Percentiles rank a stretch among this genome's conserved stretches.
Conservation (phyloP, 2,329 filamentous ascomycete genomes). For the Claviceps lovelessii region DNA sequence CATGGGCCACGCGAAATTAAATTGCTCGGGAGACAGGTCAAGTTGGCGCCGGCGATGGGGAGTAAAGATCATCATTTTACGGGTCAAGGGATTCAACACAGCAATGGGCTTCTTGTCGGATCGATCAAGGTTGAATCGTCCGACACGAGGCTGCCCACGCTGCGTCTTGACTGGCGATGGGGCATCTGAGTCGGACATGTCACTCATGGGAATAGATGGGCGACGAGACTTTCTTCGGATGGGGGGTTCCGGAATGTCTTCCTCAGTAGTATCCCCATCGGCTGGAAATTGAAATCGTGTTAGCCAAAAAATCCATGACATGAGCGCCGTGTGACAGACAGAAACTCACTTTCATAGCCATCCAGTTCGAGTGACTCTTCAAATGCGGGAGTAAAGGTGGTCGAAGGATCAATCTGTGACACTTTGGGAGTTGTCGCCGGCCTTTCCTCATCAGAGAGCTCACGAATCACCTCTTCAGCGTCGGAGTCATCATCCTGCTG, state of each 20-base stretch:
- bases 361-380: slow-evolving; percentile 31
- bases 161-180: slow-evolving; percentile 31
- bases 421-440: slow-evolving; percentile 27
- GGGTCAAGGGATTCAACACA: slow-evolving; percentile 40
- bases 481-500: slow-evolving; percentile 24
- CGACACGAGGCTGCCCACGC: slow-evolving; percentile 38
- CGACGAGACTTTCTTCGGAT: slow-evolving; percentile 34
- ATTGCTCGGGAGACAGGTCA: slow-evolving; percentile 41
- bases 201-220: slow-evolving; percentile 21
- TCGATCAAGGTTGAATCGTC: slow-evolving; percentile 39
- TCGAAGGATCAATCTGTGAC: slow-evolving; percentile 14
- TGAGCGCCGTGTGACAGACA: slow-evolving; percentile 6
- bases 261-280: slow-evolving; percentile 49
- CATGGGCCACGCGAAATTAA: slow-evolving; percentile 33
- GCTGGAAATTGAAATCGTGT: slow-evolving; percentile 21
- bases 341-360: slow-evolving; percentile 45
- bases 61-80: slow-evolving; percentile 51
- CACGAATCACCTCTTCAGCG: slow-evolving; percentile 25
- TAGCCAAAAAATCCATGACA: not conserved
- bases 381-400: slow-evolving; percentile 16
- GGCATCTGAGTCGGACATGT: slow-evolving; percentile 36
- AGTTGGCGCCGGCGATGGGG: slow-evolving; percentile 34
- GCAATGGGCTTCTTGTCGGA: slow-evolving; percentile 43
- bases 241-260: slow-evolving; percentile 38
- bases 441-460: slow-evolving; percentile 26